Conservation (phyloP, 2,329 filamentous ascomycete species). For the Colletotrichum sp. region DNA sequence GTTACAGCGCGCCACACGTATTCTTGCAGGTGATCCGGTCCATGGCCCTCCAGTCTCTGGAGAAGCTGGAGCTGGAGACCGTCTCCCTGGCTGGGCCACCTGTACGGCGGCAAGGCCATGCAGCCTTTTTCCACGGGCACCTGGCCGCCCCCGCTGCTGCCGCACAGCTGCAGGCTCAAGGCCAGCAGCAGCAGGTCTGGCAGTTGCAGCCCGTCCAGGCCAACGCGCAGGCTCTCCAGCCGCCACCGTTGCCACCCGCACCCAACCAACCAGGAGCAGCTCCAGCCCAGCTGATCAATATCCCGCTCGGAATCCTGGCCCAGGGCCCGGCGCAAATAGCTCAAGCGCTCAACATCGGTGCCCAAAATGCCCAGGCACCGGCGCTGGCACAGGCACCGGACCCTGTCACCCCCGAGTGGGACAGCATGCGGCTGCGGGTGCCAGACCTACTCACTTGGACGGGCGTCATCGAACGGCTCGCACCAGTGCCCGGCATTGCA, state of each 20-base stretch:
- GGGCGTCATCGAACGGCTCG: constrained; percentile 47
- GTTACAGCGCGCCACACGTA: constrained; percentile 68
- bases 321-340: background rate
- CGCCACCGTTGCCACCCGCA: constrained; percentile 5
- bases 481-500: constrained; percentile 37
- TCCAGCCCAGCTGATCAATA: background rate
- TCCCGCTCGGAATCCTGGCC: background rate
- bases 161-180: background rate
- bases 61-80: constrained; percentile 63
- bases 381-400: background rate
- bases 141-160: background rate
- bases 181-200: background rate
- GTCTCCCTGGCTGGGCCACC: constrained; percentile 65
- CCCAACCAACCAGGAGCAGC: background rate
- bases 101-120: constrained; percentile 11
- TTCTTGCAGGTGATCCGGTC: constrained; percentile 55
- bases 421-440: background rate
- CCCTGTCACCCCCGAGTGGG: background rate
- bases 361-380: background rate
- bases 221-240: background rate
- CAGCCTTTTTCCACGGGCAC: constrained; percentile 22
- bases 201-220: background rate
- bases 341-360: background rate
- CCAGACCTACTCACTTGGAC: constrained; percentile 43
- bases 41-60: constrained; percentile 52